Percentiles rank a stretch among this genome's conserved stretches.
phyloP scores from a whole-genome alignment of 75 land plant species.

The Gnetum montanum region DNA sequence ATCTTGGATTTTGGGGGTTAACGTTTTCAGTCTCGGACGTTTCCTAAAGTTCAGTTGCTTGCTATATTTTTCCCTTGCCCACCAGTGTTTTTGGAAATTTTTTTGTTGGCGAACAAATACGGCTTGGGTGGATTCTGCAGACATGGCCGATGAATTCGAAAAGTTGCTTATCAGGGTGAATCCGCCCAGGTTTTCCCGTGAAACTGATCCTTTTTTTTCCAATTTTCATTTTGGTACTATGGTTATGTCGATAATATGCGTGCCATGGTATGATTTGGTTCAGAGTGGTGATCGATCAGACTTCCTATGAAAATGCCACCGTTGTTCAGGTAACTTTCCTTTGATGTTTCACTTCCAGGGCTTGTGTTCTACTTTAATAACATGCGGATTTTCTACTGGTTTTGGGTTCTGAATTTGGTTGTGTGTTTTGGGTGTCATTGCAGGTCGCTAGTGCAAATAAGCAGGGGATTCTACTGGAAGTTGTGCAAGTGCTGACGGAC shows the following conservation, averaged over 20 bases:
- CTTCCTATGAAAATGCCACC: conserved; percentile 53
- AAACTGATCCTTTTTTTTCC: too few relatives aligned
- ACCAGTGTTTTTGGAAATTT: too few relatives aligned
- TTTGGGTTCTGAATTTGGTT: too few relatives aligned
- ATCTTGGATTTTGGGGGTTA: too few relatives aligned
- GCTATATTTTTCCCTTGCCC: too few relatives aligned
- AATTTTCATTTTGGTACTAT: too few relatives aligned
- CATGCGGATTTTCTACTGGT: too few relatives aligned
- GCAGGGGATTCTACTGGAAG: conserved; percentile 72
- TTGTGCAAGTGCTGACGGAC: conserved; percentile 75
- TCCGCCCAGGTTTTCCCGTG: conserved; percentile 60
- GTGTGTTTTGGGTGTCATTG: conserved; percentile 5
- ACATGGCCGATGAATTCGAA: conserved; percentile 46
- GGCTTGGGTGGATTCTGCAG: neutral
- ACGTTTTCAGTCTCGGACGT: too few relatives aligned
- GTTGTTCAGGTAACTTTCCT: conserved; percentile 62
- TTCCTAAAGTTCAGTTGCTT: too few relatives aligned
- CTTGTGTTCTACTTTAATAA: neutral
- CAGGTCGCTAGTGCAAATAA: conserved; percentile 76
- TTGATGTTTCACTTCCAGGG: too few relatives aligned
- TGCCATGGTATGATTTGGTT: too few relatives aligned
- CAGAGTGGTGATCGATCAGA: conserved; percentile 81
- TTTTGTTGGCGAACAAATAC: neutral
- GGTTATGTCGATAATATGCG: too few relatives aligned
- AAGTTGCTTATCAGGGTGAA: conserved; percentile 57